Conservation (phyloP, 768 basidiomycete species). For the Leccinum ochraceum region DNA sequence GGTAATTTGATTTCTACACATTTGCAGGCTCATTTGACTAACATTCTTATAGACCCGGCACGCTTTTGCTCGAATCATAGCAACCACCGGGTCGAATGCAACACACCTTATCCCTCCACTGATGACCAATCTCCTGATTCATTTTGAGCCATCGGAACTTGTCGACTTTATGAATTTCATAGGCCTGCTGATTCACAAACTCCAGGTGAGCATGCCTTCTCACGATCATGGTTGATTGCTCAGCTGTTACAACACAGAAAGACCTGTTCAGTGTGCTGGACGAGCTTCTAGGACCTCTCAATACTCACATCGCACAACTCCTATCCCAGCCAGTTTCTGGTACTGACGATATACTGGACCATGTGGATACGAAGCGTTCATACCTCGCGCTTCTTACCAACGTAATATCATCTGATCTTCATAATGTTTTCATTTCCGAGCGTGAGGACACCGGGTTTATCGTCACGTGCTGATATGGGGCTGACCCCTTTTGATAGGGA, state of each 20-base stretch:
- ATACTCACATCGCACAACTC: conserved; percentile 74
- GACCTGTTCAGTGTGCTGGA: conserved; percentile 89
- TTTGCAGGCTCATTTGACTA: conserved; percentile 5
- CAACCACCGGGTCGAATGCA: conserved; percentile 83
- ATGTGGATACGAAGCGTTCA: conserved; percentile 82
- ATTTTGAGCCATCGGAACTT: conserved; percentile 90
- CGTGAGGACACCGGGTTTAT: conserved; percentile 49
- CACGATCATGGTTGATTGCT: not conserved
- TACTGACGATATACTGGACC: conserved; percentile 82
- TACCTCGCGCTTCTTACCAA: conserved; percentile 83
- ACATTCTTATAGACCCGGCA: conserved; percentile 69
- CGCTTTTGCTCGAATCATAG: conserved; percentile 91
- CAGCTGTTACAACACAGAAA: conserved; percentile 44
- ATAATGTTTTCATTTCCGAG: conserved; percentile 83
- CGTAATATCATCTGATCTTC: conserved; percentile 79
- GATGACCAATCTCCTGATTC: conserved; percentile 86
- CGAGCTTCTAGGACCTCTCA: conserved; percentile 85
- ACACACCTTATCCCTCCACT: conserved; percentile 86
- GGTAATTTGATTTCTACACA: too few species aligned
- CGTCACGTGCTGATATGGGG: not conserved
- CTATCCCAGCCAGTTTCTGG: conserved; percentile 81
- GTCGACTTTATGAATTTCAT: conserved; percentile 97
- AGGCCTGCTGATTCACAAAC: conserved; percentile 83
- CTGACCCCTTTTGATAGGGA: conserved; percentile 42
- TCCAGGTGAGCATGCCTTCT: conserved; percentile 58